Conservation (phyloP, 2,329 filamentous ascomycete genomes). For the Corynespora cassiicola region DNA sequence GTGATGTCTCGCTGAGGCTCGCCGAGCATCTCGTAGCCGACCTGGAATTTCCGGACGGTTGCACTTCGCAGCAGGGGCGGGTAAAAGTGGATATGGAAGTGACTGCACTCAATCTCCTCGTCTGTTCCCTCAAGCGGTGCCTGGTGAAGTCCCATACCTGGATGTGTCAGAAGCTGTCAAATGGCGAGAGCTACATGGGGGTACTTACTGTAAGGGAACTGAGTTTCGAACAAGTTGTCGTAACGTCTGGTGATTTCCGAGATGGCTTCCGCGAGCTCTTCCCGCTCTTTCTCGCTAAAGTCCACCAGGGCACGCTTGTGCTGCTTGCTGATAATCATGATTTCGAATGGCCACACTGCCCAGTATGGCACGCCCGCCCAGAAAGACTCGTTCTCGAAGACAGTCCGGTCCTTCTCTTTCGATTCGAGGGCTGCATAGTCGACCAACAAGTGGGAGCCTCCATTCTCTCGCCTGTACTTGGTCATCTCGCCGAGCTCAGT, state of each 20-base stretch:
- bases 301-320: constrained; percentile 88
- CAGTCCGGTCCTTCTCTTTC: constrained; percentile 81
- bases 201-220: constrained; percentile 85
- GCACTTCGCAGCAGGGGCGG: constrained; percentile 90
- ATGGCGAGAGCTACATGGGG: background rate
- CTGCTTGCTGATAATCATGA: constrained; percentile 83
- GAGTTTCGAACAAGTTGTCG: constrained; percentile 96
- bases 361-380: constrained; percentile 95
- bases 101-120: constrained; percentile 85
- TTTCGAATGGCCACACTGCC: constrained; percentile 97
- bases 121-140: constrained; percentile 82
- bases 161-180: constrained; percentile 10
- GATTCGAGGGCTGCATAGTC: constrained; percentile 88
- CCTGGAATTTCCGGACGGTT: constrained; percentile 93
- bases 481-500: constrained; percentile 79
- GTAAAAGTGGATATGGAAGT: constrained; percentile 98
- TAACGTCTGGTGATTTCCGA: constrained; percentile 90
- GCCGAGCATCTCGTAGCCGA: constrained; percentile 95
- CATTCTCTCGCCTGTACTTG: constrained; percentile 77
- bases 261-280: constrained; percentile 80
- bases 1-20: constrained; percentile 99
- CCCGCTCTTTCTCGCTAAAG: constrained; percentile 72
- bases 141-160: constrained; percentile 92
- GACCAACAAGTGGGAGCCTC: constrained; percentile 76
- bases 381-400: constrained; percentile 87